phyloP scores from a whole-genome alignment of 1,284 basidiomycete species.

The Rhodotorula sp. region DNA sequence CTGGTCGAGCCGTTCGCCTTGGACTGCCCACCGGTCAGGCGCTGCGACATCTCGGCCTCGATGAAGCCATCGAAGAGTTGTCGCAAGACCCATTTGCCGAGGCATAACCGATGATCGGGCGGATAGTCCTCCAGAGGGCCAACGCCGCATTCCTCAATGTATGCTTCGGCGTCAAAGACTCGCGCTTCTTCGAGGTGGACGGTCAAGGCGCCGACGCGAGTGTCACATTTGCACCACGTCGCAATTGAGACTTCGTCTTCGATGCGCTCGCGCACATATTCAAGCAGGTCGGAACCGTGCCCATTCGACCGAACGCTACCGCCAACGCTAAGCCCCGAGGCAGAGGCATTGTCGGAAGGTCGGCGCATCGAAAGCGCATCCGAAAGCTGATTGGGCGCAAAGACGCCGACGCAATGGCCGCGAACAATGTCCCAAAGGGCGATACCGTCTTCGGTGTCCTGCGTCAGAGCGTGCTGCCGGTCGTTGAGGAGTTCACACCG shows the following conservation, averaged over 20 bases:
- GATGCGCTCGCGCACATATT: slow-evolving; percentile 79
- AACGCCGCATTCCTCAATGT: slow-evolving; percentile 82
- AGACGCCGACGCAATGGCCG: slow-evolving; percentile 72
- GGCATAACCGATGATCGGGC: slow-evolving; percentile 59
- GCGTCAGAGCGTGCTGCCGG: slow-evolving; percentile 82
- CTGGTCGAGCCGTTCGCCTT: slow-evolving; percentile 7
- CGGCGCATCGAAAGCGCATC: slow-evolving; percentile 29
- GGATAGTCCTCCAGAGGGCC: slow-evolving; percentile 49
- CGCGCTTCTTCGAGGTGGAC: slow-evolving; percentile 77
- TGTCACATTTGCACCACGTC: slow-evolving; percentile 85
- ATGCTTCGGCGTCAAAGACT: slow-evolving; percentile 92
- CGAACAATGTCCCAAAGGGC: slow-evolving; percentile 89
- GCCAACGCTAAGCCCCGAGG: background rate
- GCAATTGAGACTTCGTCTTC: slow-evolving; percentile 86
- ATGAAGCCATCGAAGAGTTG: slow-evolving; percentile 45
- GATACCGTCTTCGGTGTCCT: slow-evolving; percentile 79
- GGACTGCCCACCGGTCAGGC: slow-evolving; percentile 14
- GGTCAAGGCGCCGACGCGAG: slow-evolving; percentile 79
- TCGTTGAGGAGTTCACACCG: slow-evolving; percentile 75
- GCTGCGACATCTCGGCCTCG: slow-evolving; percentile 44
- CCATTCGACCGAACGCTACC: slow-evolving; percentile 1
- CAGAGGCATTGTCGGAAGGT: slow-evolving; percentile 9
- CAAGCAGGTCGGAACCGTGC: slow-evolving; percentile 62
- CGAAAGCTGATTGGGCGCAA: slow-evolving; percentile 62
- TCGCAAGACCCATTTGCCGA: slow-evolving; percentile 47